Base-by-base conservation (phyloP, 495 filamentous ascomycete species). In the Penicillium atrosanguineum region DNA sequence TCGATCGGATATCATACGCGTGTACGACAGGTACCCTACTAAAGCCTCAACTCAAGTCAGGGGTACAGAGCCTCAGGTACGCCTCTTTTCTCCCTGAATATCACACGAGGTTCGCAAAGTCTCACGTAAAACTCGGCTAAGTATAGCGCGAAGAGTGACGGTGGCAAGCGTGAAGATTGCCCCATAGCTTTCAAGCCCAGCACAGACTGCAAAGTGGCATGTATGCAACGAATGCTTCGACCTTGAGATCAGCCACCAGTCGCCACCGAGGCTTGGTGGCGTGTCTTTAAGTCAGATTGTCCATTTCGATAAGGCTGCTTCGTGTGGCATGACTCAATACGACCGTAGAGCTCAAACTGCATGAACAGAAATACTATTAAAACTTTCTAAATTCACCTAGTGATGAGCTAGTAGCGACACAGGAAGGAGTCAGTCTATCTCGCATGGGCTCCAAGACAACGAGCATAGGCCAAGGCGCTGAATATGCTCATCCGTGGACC, bases 261-360 rank as follows among this genome's bases (percentile, higher is more conserved):
- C 31, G 60, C 60, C 57, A 58, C 56, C 23, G 16, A 53, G 34
- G 19, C 48, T 41, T 23, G 36, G 56, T 53, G 56, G 59, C 59
- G 50, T 34, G 28, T 36, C 2, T 34, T 14, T 0, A 41, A 52
- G 38, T 56, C 55, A 48, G 46, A 44, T 26, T 19, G 45, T 26
- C 23, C 20, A 20, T 6, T 38, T 21, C 20, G 44, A 59, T 31
- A 40, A 60, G 52, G 57, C 53, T 49, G 36, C 45, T 34, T 21
- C 34, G 18, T 41, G 26, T 53, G 62, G 62, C 45, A 65, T 65
- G 60, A 52, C 56, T 57, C 53, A 42, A 47, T 65, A 50, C 38
- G 46, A 65, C 62, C 36, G 29, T 29, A 44, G 48, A 57, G 43
- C 45, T 52, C 57, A 44, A 38, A 58, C 44, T 44, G 25, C 9